phyloP scores from a whole-genome alignment of 2,329 filamentous ascomycete genomes.

The Hypoxylon rubiginosum region DNA sequence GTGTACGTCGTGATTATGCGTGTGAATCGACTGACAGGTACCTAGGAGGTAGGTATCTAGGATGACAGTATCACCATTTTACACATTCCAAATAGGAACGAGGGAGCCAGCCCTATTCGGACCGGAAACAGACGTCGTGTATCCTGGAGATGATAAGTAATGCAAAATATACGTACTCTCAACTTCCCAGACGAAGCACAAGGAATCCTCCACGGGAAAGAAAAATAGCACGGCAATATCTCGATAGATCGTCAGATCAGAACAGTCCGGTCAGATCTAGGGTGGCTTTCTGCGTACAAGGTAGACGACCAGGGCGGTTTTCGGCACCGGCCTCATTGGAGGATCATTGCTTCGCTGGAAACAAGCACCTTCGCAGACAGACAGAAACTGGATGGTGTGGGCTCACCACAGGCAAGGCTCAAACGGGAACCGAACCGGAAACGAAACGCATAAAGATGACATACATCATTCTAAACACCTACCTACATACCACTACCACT shows the following conservation, averaged over 20 bases:
- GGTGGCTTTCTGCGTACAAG: not conserved
- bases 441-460: constrained; percentile 40
- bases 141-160: not conserved
- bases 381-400: constrained; percentile 12
- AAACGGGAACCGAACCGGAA: constrained; percentile 23
- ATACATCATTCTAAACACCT: constrained; percentile 12
- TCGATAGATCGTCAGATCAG: constrained; percentile 29
- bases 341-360: constrained; percentile 2
- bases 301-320: constrained; percentile 5
- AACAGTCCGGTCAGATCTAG: constrained; percentile 12
- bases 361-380: constrained; percentile 17
- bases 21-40: not conserved
- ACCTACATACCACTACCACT: not conserved
- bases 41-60: not conserved
- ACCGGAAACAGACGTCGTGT: not conserved
- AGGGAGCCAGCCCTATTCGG: constrained; percentile 1
- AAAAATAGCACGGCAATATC: constrained; percentile 5
- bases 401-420: constrained; percentile 7
- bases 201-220: not conserved
- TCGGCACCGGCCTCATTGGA: constrained; percentile 28
- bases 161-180: not conserved
- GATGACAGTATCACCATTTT: constrained; percentile 1
- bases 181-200: not conserved
- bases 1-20: constrained; percentile 17
- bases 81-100: not conserved